Evolutionary conservation across 2,329 filamentous ascomycete genomes (phyloP), one percentile per base, ranked within the genome.

Genomic region (Cercospora nicotianae): DNA sequence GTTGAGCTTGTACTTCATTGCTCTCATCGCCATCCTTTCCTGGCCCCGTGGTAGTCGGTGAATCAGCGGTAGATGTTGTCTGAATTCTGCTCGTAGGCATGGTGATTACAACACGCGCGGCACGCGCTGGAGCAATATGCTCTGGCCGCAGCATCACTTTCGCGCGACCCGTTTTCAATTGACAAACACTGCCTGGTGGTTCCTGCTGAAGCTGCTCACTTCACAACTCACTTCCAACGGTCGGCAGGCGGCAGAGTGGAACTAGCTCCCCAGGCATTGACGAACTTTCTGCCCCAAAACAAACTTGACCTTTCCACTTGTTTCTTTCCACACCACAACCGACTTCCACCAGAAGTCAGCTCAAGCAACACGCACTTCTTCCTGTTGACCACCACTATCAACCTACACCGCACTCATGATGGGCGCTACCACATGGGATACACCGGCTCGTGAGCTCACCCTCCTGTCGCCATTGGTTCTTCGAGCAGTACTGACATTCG

Each of bases 381-480:
- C 36, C 16, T 16, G 30, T 65, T 55, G 20, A 60, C 31, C 12
- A 28, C 23, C 55, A 48, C 33, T 63, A 61, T 12, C 42, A 53
- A 23, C 65, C 9, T 31, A 26, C 36, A 70, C 26, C 48, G 7
- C 45, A 16, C 28, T 18, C 51, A 59, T 31, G 16, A 70, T 65
- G 70, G 71, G 58, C 28, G 68, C 71, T 36, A 69, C 70, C 51
- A 70, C 69, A 48, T 77, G 75, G 75, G 71, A 75, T 55, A 68
- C 66, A 23, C 51, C 69, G 23, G 64, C 72, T 64, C 53, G 71
- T 74, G 66, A 64, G 72, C 64, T 10, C 20, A 23, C 18, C 30
- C 8, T 51, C 28, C 28, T 53, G 9, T 23, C 8, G 57, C 51
- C 31, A 23, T 30, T 30, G 55, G 23, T 31, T 12, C 23, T 30